phyloP scores from a whole-genome alignment of 106 monocot species.

The Phalaenopsis aphrodite region DNA sequence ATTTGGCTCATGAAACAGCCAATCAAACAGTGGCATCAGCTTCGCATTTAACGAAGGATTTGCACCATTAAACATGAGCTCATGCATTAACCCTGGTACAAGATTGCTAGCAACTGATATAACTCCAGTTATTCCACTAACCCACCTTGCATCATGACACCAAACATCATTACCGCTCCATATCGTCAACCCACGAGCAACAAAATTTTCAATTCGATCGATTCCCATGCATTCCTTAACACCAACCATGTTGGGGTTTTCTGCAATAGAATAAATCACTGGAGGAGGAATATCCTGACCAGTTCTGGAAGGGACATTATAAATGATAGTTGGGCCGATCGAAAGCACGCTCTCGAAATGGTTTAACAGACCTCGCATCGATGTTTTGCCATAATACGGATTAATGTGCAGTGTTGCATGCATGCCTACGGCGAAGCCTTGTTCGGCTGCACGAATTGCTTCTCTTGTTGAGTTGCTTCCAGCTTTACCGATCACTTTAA shows the following conservation, averaged over 20 bases:
- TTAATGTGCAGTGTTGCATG: conserved; percentile 77
- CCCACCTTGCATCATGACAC: conserved; percentile 72
- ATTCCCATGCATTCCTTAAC: conserved; percentile 75
- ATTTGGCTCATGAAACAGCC: conserved; percentile 75
- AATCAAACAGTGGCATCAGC: conserved; percentile 54
- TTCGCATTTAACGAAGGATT: conserved; percentile 37
- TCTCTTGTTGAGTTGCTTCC: conserved; percentile 93
- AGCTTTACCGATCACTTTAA: conserved; percentile 93
- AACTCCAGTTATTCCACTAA: conserved; percentile 59
- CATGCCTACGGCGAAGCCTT: conserved; percentile 90
- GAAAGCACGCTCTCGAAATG: conserved; percentile 68
- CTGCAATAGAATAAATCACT: conserved; percentile 32
- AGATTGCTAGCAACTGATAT: conserved; percentile 83
- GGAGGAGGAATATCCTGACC: conserved; percentile 79
- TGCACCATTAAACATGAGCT: conserved; percentile 59
- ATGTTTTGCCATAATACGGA: conserved; percentile 92
- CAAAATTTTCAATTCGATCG: conserved; percentile 42
- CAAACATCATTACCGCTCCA: conserved; percentile 81
- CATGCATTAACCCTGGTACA: conserved; percentile 54
- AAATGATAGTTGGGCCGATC: conserved; percentile 80
- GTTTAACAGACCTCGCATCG: conserved; percentile 42
- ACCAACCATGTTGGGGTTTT: conserved; percentile 55
- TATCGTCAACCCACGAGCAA: conserved; percentile 32
- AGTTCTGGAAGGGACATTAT: conserved; percentile 74
- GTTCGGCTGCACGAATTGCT: conserved; percentile 70